A percentile compares a stretch with the other conserved stretches of the same genome.
Evolutionary conservation across 768 basidiomycete genomes (phyloP).

Genomic region (Daedaleopsis sinensis): DNA sequence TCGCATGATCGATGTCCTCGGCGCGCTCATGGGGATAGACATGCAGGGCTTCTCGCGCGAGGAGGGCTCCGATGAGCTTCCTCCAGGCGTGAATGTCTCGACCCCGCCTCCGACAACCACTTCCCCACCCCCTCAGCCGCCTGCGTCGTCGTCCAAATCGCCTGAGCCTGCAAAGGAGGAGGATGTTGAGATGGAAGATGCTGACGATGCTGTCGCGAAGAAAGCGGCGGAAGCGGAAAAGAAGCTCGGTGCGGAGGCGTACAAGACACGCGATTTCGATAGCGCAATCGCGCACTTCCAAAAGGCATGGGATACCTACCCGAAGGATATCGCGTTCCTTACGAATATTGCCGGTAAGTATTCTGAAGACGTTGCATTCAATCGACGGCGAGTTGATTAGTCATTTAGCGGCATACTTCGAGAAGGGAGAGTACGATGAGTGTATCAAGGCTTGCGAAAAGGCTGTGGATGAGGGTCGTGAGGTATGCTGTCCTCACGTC

Average conservation of each 20-base stretch:
- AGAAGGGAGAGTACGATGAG: constrained; percentile 90
- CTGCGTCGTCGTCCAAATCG: constrained; percentile 41
- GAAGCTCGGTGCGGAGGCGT: constrained; percentile 74
- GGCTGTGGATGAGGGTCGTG: constrained; percentile 94
- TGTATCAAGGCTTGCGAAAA: constrained; percentile 91
- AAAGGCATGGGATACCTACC: constrained; percentile 91
- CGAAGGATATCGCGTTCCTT: constrained; percentile 91
- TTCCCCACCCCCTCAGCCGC: constrained; percentile 38
- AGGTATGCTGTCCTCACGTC: constrained; percentile 43
- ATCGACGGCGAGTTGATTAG: background rate
- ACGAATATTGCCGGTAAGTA: constrained; percentile 83
- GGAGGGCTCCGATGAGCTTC: constrained; percentile 82
- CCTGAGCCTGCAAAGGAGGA: constrained; percentile 42
- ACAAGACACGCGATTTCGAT: constrained; percentile 85
- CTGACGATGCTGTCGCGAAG: constrained; percentile 67
- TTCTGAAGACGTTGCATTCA: background rate
- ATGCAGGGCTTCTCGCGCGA: constrained; percentile 84
- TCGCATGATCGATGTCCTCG: constrained; percentile 92
- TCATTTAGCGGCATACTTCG: constrained; percentile 84
- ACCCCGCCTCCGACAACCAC: constrained; percentile 34
- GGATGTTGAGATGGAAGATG: constrained; percentile 65
- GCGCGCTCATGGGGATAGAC: constrained; percentile 92
- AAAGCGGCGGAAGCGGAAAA: constrained; percentile 81
- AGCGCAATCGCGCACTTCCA: constrained; percentile 76
- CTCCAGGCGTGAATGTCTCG: constrained; percentile 51